A percentile compares a stretch with the other conserved stretches of the same genome.
phyloP scores from a whole-genome alignment of 176 grass and related monocot species.

The Lolium multiflorum region DNA sequence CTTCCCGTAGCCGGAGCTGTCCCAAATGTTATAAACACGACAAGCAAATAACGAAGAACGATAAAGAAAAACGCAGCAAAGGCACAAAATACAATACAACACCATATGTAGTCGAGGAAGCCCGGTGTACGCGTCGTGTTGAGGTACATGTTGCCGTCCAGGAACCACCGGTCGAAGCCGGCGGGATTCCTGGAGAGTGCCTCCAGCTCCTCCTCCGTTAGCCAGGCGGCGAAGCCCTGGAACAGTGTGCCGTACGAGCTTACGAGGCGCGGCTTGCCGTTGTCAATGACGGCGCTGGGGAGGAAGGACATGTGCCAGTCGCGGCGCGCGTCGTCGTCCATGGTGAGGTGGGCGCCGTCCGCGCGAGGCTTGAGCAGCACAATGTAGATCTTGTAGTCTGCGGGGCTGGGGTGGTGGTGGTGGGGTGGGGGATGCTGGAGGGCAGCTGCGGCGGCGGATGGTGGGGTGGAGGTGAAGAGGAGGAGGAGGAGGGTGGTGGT shows the following conservation, averaged over 20 bases:
- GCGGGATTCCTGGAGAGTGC: not conserved
- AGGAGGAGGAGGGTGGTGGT: no score
- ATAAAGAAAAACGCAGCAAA: no score
- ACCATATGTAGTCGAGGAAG: no score
- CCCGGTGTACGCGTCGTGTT: not conserved
- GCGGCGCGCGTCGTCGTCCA: not conserved
- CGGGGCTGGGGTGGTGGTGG: not conserved
- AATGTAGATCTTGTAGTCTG: not conserved
- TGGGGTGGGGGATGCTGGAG: not conserved
- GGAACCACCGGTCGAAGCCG: constrained; percentile 9
- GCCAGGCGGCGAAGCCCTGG: not conserved
- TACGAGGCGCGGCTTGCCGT: not conserved
- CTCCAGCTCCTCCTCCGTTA: not conserved
- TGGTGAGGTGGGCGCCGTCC: not conserved
- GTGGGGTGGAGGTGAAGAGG: no score
- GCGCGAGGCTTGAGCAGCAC: not conserved
- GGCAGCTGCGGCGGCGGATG: no score
- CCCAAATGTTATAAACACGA: no score
- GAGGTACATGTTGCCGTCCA: not conserved
- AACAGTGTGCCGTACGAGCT: not conserved
- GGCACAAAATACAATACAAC: no score
- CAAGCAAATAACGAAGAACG: not conserved
- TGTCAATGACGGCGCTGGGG: not conserved
- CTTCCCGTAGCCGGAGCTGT: not conserved
- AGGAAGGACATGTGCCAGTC: not conserved